A percentile compares a stretch with the other conserved stretches of the same genome.
Conservation (phyloP, 768 basidiomycete species). For the Leccinum boreale region DNA sequence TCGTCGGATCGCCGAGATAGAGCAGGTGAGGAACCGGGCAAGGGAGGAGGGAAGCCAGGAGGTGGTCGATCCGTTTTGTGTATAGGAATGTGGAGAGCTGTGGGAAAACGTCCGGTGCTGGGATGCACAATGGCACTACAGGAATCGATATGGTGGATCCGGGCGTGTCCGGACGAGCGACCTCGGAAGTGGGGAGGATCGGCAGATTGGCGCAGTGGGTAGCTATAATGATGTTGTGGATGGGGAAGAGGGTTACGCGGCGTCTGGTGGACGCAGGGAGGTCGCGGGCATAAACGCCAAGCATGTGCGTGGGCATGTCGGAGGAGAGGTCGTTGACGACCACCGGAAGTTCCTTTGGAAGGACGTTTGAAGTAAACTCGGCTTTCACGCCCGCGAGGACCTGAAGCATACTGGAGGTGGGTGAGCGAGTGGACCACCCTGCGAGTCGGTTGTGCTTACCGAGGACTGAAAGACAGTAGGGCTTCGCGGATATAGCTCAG, state of each 20-base stretch:
- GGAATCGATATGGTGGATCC: conserved; percentile 42
- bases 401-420: conserved; percentile 24
- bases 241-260: conserved; percentile 34
- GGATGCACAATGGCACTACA: conserved; percentile 66
- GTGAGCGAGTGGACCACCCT: conserved; percentile 5
- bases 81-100: conserved; percentile 67
- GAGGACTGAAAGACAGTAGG: conserved; percentile 26
- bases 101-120: conserved; percentile 66
- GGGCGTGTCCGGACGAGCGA: conserved; percentile 6
- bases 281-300: conserved; percentile 28
- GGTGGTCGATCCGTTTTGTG: conserved; percentile 53
- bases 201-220: conserved; percentile 31
- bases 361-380: conserved; percentile 14
- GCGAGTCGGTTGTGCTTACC: conserved; percentile 9
- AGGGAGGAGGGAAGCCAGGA: conserved; percentile 65
- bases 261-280: conserved; percentile 24
- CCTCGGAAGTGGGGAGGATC: conserved; percentile 12
- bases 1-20: conserved; percentile 23
- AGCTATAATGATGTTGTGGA: conserved; percentile 36
- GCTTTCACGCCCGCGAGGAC: conserved; percentile 30
- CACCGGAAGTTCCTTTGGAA: conserved; percentile 28
- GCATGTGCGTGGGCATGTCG: conserved; percentile 32
- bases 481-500: conserved; percentile 27
- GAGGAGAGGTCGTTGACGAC: conserved; percentile 29
- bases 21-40: conserved; percentile 25